Conservation (phyloP, 768 basidiomycete genomes). For the Tylopilus balloui region DNA sequence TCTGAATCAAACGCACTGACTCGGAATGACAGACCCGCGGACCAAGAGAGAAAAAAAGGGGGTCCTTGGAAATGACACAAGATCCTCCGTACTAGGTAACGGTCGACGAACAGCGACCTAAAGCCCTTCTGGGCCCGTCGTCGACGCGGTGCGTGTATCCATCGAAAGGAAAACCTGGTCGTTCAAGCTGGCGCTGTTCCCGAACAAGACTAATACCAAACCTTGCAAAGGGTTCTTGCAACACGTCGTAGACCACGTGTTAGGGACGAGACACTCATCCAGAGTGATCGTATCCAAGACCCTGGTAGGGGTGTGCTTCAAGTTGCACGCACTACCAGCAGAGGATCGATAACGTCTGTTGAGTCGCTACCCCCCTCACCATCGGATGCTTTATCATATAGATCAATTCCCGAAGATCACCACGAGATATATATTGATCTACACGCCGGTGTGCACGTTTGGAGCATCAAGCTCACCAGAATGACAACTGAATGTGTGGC, state of each 20-base stretch:
- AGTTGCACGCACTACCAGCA: too few relatives aligned
- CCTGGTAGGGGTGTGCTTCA: too few relatives aligned
- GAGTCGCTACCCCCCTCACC: too few relatives aligned
- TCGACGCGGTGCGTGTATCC: conserved; percentile 38
- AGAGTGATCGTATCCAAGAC: not conserved
- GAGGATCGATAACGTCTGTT: too few relatives aligned
- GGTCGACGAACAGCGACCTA: conserved; percentile 28
- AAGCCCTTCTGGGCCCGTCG: conserved; percentile 50
- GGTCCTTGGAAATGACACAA: conserved; percentile 5
- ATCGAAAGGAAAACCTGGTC: conserved; percentile 41
- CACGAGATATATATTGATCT: too few relatives aligned
- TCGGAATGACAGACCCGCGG: conserved; percentile 9
- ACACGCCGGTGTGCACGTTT: too few relatives aligned
- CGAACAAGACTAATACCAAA: conserved; percentile 55
- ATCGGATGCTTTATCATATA: too few relatives aligned
- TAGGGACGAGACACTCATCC: conserved; percentile 27
- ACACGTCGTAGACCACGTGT: conserved; percentile 45
- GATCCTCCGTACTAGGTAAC: not conserved
- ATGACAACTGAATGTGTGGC: too few relatives aligned
- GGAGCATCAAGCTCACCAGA: too few relatives aligned
- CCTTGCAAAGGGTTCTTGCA: conserved; percentile 58
- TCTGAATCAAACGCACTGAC: not conserved
- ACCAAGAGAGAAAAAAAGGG: conserved; percentile 19
- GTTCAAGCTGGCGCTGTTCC: conserved; percentile 51
- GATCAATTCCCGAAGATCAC: too few relatives aligned